phyloP scores from a whole-genome alignment of 768 basidiomycete genomes.

The Suillus brevipes region DNA sequence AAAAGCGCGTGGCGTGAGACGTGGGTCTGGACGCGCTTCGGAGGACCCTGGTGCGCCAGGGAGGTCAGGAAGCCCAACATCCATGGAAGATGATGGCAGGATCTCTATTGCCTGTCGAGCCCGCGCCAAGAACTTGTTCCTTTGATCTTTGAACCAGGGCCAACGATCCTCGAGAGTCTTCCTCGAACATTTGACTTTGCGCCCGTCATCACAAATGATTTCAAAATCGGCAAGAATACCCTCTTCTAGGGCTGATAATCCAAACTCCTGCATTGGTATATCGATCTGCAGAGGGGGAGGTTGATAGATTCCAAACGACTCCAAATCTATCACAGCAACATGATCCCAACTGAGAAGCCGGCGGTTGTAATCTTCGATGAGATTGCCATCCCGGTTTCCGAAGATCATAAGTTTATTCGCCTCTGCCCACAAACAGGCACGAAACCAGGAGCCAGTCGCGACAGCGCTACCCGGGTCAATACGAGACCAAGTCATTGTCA shows the following conservation, averaged over 20 bases:
- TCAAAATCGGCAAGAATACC: slow-evolving; percentile 86
- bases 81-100: slow-evolving; percentile 60
- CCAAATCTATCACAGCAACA: slow-evolving; percentile 85
- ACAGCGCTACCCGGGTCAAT: slow-evolving; percentile 88
- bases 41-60: slow-evolving; percentile 49
- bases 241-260: slow-evolving; percentile 82
- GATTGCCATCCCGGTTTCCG: slow-evolving; percentile 83
- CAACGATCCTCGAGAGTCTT: slow-evolving; percentile 87
- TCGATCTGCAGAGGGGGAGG: slow-evolving; percentile 70
- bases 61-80: slow-evolving; percentile 62
- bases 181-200: slow-evolving; percentile 78
- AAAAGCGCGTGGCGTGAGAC: slow-evolving; percentile 77
- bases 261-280: slow-evolving; percentile 78
- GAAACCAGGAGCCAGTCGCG: slow-evolving; percentile 91
- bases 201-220: slow-evolving; percentile 87
- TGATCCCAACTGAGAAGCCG: slow-evolving; percentile 91
- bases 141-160: slow-evolving; percentile 90
- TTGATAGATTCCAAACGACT: slow-evolving; percentile 95
- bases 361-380: slow-evolving; percentile 91
- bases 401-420: slow-evolving; percentile 87
- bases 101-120: slow-evolving; percentile 58
- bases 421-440: slow-evolving; percentile 84
- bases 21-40: slow-evolving; percentile 67
- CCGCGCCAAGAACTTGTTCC: slow-evolving; percentile 54
- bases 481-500: slow-evolving; percentile 80